phyloP scores from a whole-genome alignment of 805 yeast species.

The Vanderwaltozyma verrucispora region DNA sequence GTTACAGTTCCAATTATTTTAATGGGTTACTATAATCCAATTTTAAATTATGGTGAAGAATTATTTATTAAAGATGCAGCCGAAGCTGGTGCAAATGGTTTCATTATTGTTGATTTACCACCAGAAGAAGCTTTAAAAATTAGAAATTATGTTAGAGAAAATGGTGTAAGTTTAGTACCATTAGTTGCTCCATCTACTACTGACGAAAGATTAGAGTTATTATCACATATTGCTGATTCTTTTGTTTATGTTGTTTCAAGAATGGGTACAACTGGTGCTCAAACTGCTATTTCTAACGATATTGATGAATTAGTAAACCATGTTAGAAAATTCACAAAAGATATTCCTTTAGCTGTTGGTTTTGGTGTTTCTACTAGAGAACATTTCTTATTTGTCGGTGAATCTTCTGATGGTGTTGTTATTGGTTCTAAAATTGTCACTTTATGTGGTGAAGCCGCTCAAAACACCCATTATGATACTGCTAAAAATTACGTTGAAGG shows the following conservation, averaged over 20 bases:
- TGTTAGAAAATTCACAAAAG: constrained; percentile 66
- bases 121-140: constrained; percentile 94
- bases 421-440: constrained; percentile 83
- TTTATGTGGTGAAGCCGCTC: constrained; percentile 51
- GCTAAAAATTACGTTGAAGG: constrained; percentile 60
- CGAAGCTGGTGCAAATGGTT: constrained; percentile 89
- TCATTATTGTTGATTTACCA: constrained; percentile 89
- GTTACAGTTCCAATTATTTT: constrained; percentile 80
- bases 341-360: constrained; percentile 86
- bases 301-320: constrained; percentile 60
- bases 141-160: constrained; percentile 56
- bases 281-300: constrained; percentile 47
- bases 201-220: constrained; percentile 68
- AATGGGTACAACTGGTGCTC: constrained; percentile 97
- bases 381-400: constrained; percentile 72
- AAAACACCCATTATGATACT: constrained; percentile 47
- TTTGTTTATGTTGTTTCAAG: constrained; percentile 93
- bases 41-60: constrained; percentile 81
- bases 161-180: constrained; percentile 79
- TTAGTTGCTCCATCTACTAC: constrained; percentile 95
- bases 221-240: constrained; percentile 85
- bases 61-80: constrained; percentile 69
- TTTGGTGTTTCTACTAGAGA: constrained; percentile 94
- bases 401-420: constrained; percentile 87
- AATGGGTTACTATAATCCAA: constrained; percentile 98